These are phyloP conservation scores for Ogataea wickerhamii DNA, from an alignment of 805 yeast species.

Conservation along the genomic window DNA sequence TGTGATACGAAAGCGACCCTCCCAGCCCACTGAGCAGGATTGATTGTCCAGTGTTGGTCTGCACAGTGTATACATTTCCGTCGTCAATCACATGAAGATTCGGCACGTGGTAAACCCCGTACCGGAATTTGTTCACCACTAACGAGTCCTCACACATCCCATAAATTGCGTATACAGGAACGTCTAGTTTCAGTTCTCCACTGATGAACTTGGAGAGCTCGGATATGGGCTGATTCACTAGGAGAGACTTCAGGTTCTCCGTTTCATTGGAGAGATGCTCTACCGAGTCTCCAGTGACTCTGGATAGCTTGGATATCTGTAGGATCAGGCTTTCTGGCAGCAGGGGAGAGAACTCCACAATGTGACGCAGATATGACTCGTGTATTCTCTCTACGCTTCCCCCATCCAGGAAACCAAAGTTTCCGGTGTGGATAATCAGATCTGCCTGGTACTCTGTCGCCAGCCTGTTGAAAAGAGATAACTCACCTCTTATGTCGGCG, in stretches of 20 bases:
- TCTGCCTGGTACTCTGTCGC: constrained; percentile 47
- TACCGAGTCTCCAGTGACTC: constrained; percentile 40
- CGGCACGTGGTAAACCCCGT: constrained; percentile 48
- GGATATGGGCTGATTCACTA: constrained; percentile 40
- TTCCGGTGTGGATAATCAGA: constrained; percentile 67
- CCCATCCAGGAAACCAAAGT: constrained; percentile 70
- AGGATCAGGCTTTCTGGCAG: constrained; percentile 46
- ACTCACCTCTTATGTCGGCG: constrained; percentile 56
- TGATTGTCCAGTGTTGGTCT: constrained; percentile 39
- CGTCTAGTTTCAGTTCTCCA: constrained; percentile 40
- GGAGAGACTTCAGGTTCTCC: constrained; percentile 33
- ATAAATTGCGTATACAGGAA: constrained; percentile 74
- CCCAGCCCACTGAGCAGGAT: constrained; percentile 67
- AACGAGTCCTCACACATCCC: constrained; percentile 74
- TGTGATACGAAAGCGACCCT: constrained; percentile 63
- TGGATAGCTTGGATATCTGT: constrained; percentile 50
- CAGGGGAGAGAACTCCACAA: constrained; percentile 63
- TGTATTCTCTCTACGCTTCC: constrained; percentile 51
- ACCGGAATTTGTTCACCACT: constrained; percentile 59
- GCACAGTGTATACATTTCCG: constrained; percentile 40
- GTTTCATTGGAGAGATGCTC: constrained; percentile 37
- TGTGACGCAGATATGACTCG: constrained; percentile 57
- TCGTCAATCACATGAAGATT: constrained; percentile 66
- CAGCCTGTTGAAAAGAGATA: constrained; percentile 46
- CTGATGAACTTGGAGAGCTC: constrained; percentile 48